Evolutionary conservation across 2,329 filamentous ascomycete species (phyloP).

Genomic region (Thelonectria discophora): DNA sequence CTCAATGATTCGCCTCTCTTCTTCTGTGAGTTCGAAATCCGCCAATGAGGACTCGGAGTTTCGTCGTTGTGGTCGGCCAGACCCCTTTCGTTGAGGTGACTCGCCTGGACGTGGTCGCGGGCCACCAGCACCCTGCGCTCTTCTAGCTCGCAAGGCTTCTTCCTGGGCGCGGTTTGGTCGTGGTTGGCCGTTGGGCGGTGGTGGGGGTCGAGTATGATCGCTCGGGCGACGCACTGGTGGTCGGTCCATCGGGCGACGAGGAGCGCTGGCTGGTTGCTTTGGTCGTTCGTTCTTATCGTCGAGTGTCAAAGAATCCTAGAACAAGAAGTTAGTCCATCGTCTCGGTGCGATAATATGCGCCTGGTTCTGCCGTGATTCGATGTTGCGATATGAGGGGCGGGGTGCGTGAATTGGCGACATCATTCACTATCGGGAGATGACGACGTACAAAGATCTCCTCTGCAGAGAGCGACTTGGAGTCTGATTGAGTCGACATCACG

Average conservation of each 20-base stretch:
- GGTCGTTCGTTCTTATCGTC: constrained; percentile 61
- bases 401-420: neutral
- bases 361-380: neutral
- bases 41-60: constrained; percentile 83
- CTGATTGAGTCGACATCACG: constrained; percentile 60
- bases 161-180: constrained; percentile 73
- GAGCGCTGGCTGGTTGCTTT: constrained; percentile 50
- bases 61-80: constrained; percentile 71
- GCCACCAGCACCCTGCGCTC: constrained; percentile 47
- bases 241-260: constrained; percentile 49
- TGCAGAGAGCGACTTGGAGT: constrained; percentile 60
- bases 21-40: constrained; percentile 65
- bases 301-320: constrained; percentile 73
- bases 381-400: neutral
- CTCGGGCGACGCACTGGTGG: constrained; percentile 36
- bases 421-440: neutral
- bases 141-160: constrained; percentile 65
- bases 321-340: constrained; percentile 19
- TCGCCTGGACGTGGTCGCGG: constrained; percentile 45
- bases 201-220: constrained; percentile 58
- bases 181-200: constrained; percentile 54
- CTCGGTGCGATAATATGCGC: neutral
- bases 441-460: constrained; percentile 82
- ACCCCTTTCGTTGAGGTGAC: constrained; percentile 52
- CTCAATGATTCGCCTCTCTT: constrained; percentile 54